Conservation (phyloP, 345 rosid species). For the Brassica nigra region DNA sequence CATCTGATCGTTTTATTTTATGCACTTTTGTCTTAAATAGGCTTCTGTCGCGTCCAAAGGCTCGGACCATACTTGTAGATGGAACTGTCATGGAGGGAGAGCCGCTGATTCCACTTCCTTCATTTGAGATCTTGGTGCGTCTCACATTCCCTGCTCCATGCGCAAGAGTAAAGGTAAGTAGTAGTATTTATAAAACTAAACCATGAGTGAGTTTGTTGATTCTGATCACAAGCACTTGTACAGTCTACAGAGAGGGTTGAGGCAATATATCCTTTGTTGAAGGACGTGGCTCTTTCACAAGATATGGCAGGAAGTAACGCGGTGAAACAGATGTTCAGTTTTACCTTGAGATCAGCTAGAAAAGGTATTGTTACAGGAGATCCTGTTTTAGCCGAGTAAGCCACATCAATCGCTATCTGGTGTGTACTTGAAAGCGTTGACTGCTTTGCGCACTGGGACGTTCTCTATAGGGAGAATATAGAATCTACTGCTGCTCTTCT, state of each 20-base stretch:
- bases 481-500: background rate
- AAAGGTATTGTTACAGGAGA: background rate
- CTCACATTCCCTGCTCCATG: background rate
- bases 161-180: background rate
- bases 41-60: background rate
- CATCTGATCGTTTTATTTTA: too few species aligned
- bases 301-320: background rate
- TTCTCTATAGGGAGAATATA: background rate
- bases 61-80: background rate
- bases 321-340: background rate
- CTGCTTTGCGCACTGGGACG: background rate
- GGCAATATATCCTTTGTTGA: background rate
- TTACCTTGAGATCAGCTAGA: background rate
- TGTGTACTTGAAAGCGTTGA: background rate
- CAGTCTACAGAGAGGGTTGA: background rate
- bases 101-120: background rate
- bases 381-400: background rate
- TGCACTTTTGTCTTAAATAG: background rate
- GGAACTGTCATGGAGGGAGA: background rate
- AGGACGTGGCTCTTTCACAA: background rate
- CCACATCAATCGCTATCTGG: background rate
- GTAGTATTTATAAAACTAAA: too few species aligned
- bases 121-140: background rate
- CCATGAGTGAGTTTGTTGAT: background rate
- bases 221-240: background rate